phyloP scores from a whole-genome alignment of 2,329 filamentous ascomycete species.

The Cladophialophora carrionii region DNA sequence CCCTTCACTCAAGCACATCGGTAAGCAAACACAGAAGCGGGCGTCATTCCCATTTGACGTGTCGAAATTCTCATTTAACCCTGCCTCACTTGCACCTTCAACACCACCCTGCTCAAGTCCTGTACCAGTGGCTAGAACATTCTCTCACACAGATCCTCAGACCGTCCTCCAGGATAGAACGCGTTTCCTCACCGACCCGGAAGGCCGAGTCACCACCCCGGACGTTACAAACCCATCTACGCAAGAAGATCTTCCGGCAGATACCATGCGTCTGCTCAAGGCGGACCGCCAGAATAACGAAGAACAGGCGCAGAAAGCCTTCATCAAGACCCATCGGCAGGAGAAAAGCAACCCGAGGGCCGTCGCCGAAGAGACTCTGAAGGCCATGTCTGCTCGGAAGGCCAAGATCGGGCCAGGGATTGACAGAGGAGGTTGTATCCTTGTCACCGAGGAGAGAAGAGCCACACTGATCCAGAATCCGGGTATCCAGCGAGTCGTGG shows the following conservation, averaged over 20 bases:
- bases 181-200: slow-evolving; percentile 34
- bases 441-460: slow-evolving; percentile 58
- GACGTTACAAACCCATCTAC: slow-evolving; percentile 32
- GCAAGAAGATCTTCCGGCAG: slow-evolving; percentile 40
- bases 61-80: slow-evolving; percentile 27
- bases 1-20: slow-evolving; percentile 57
- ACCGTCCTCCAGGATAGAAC: slow-evolving; percentile 31
- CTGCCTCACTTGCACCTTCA: not conserved
- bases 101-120: slow-evolving; percentile 6
- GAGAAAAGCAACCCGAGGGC: slow-evolving; percentile 47
- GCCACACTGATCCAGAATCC: slow-evolving; percentile 57
- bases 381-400: slow-evolving; percentile 55
- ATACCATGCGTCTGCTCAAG: slow-evolving; percentile 43
- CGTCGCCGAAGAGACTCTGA: slow-evolving; percentile 51
- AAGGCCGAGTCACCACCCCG: slow-evolving; percentile 35
- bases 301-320: slow-evolving; percentile 45
- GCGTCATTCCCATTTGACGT: slow-evolving; percentile 30
- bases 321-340: slow-evolving; percentile 49
- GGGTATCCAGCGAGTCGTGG: slow-evolving; percentile 48
- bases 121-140: slow-evolving; percentile 31
- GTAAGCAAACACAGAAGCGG: slow-evolving; percentile 52
- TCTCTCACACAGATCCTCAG: slow-evolving; percentile 38
- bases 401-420: slow-evolving; percentile 57
- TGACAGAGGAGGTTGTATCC: slow-evolving; percentile 56
- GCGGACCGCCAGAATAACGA: slow-evolving; percentile 38